Evolutionary conservation across 2,329 filamentous ascomycete species (phyloP).

Genomic region (Zasmidium angulare): DNA sequence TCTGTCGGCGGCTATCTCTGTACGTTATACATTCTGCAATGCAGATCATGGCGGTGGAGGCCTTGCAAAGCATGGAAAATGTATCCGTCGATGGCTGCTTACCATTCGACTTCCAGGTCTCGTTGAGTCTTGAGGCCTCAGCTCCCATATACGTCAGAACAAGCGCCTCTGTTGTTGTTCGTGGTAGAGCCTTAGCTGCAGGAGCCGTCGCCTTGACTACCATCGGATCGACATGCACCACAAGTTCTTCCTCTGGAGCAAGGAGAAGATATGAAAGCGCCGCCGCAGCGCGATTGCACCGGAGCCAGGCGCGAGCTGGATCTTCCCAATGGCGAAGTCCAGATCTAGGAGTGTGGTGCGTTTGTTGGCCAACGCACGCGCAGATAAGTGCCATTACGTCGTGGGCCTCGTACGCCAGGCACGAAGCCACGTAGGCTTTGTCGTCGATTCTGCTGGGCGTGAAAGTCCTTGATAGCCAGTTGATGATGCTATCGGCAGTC

Average conservation of each 20-base stretch:
- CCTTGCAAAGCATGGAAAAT: conserved; percentile 26
- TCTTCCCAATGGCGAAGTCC: conserved; percentile 40
- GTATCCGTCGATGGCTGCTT: conserved; percentile 14
- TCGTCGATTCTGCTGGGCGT: conserved; percentile 65
- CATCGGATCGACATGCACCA: conserved; percentile 6
- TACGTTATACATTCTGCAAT: conserved; percentile 29
- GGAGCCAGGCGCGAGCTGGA: conserved; percentile 47
- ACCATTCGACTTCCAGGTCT: conserved; percentile 15
- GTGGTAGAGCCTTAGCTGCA: conserved; percentile 3
- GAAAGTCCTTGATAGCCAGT: conserved; percentile 83
- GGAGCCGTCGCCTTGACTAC: neutral
- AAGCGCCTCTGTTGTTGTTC: conserved; percentile 19
- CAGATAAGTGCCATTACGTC: conserved; percentile 70
- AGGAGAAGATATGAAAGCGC: conserved; percentile 54
- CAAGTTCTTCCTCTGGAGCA: conserved; percentile 15
- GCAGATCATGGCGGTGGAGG: conserved; percentile 26
- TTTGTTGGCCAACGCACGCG: conserved; percentile 62
- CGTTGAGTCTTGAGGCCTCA: conserved; percentile 21
- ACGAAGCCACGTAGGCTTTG: conserved; percentile 62
- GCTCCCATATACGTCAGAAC: conserved; percentile 24
- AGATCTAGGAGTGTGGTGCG: conserved; percentile 24
- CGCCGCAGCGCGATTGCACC: conserved; percentile 39
- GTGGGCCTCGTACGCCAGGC: conserved; percentile 62
- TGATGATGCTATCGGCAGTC: conserved; percentile 69
- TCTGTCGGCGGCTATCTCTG: conserved; percentile 28